phyloP scores from a whole-genome alignment of 805 yeast genomes.

The Alloascoidea africana region DNA sequence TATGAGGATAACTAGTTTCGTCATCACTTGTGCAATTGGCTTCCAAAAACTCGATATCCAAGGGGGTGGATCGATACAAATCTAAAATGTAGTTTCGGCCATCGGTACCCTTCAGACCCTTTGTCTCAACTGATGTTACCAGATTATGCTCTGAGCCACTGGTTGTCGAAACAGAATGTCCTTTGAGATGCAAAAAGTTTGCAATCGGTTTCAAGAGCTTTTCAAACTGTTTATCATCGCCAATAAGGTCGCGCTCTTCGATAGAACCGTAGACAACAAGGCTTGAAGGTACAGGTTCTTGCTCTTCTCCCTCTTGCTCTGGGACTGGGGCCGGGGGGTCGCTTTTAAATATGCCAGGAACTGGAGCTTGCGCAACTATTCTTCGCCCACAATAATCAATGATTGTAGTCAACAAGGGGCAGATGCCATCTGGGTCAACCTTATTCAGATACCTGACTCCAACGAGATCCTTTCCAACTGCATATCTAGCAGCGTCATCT shows the following conservation, averaged over 20 bases:
- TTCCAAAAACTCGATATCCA: slow-evolving; percentile 67
- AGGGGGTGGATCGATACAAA: slow-evolving; percentile 69
- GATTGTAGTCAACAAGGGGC: slow-evolving; percentile 65
- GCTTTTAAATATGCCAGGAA: slow-evolving; percentile 71
- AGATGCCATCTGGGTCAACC: slow-evolving; percentile 45
- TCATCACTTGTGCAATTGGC: slow-evolving; percentile 24
- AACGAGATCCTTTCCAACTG: slow-evolving; percentile 63
- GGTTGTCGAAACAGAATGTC: slow-evolving; percentile 40
- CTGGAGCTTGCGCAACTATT: slow-evolving; percentile 85
- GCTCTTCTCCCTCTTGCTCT: slow-evolving; percentile 17
- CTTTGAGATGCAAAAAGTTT: slow-evolving; percentile 63
- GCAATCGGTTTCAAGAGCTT: slow-evolving; percentile 44
- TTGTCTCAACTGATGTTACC: slow-evolving; percentile 60
- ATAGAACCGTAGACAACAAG: slow-evolving; percentile 65
- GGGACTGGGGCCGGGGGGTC: neutral
- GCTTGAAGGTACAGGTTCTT: slow-evolving; percentile 20
- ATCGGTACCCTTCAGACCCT: slow-evolving; percentile 79
- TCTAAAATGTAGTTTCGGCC: slow-evolving; percentile 77
- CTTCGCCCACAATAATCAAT: slow-evolving; percentile 87
- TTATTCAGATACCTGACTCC: slow-evolving; percentile 57
- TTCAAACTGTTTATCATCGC: slow-evolving; percentile 36
- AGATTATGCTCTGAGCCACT: slow-evolving; percentile 29
- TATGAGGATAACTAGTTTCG: slow-evolving; percentile 61
- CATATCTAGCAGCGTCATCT: slow-evolving; percentile 70
- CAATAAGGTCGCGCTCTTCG: slow-evolving; percentile 38